These are phyloP conservation scores for Eimeria zaria DNA, from an alignment of 169 alveolate genomes.

Conservation along the genomic window DNA sequence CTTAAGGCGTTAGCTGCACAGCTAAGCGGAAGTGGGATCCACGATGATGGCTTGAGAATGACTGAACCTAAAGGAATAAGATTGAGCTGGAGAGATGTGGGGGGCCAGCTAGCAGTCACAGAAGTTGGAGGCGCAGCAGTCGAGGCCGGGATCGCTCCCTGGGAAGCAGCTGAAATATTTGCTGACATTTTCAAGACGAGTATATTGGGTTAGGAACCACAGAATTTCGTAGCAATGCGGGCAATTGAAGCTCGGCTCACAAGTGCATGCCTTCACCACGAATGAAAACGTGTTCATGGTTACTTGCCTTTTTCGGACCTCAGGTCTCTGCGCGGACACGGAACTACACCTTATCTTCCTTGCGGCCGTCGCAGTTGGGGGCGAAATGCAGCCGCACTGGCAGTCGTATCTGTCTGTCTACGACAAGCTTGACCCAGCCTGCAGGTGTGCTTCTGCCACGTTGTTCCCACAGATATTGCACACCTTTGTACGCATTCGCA, in stretches of 20 bases:
- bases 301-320: neutral
- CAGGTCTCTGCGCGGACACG: constrained; percentile 70
- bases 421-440: constrained; percentile 30
- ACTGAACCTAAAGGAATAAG: neutral
- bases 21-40: neutral
- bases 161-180: constrained; percentile 79
- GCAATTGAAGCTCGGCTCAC: neutral
- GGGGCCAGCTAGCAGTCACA: constrained; percentile 57
- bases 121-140: constrained; percentile 81
- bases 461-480: neutral
- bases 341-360: constrained; percentile 57
- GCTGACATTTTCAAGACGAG: constrained; percentile 80
- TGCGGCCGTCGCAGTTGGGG: constrained; percentile 66
- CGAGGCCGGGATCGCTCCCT: constrained; percentile 79
- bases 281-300: neutral
- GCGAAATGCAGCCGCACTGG: constrained; percentile 63
- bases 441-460: constrained; percentile 42
- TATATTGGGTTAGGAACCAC: constrained; percentile 67
- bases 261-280: neutral
- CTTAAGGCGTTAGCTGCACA: constrained; percentile 59
- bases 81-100: constrained; percentile 25
- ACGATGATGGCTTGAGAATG: neutral
- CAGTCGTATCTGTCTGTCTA: constrained; percentile 60
- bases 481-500: neutral
- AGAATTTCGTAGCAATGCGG: neutral